phyloP scores from a whole-genome alignment of 2,329 filamentous ascomycete species.

The Fusarium xylarioides region DNA sequence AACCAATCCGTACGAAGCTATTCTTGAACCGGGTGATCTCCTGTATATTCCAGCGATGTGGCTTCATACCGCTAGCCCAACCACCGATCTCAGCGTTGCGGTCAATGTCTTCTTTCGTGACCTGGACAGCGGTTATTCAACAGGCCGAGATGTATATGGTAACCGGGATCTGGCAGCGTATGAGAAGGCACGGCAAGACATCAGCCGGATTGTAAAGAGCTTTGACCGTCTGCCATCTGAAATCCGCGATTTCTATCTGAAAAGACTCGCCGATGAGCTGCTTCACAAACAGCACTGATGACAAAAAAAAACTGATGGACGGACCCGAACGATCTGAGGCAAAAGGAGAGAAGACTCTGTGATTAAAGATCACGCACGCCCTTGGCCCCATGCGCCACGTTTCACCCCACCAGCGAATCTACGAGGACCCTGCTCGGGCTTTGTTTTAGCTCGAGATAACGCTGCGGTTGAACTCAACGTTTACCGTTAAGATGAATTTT shows the following conservation, averaged over 20 bases:
- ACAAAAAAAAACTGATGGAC: not conserved
- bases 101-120: constrained; percentile 92
- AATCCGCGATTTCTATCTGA: constrained; percentile 78
- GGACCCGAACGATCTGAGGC: not conserved
- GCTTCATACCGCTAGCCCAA: constrained; percentile 78
- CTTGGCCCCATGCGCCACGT: not conserved
- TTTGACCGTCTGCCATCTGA: constrained; percentile 73
- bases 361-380: not conserved
- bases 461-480: not conserved
- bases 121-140: constrained; percentile 72
- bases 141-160: constrained; percentile 85
- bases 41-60: constrained; percentile 85
- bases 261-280: constrained; percentile 76
- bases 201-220: constrained; percentile 70
- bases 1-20: constrained; percentile 73
- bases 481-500: not conserved
- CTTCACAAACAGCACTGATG: constrained; percentile 29
- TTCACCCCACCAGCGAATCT: not conserved
- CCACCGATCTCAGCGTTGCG: constrained; percentile 70
- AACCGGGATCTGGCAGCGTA: constrained; percentile 87
- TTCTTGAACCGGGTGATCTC: constrained; percentile 76
- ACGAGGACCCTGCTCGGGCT: constrained; percentile 1
- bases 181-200: constrained; percentile 79
- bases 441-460: not conserved
- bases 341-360: not conserved